Evolutionary conservation across 768 basidiomycete species (phyloP).

Genomic region (Mycena epipterygia): DNA sequence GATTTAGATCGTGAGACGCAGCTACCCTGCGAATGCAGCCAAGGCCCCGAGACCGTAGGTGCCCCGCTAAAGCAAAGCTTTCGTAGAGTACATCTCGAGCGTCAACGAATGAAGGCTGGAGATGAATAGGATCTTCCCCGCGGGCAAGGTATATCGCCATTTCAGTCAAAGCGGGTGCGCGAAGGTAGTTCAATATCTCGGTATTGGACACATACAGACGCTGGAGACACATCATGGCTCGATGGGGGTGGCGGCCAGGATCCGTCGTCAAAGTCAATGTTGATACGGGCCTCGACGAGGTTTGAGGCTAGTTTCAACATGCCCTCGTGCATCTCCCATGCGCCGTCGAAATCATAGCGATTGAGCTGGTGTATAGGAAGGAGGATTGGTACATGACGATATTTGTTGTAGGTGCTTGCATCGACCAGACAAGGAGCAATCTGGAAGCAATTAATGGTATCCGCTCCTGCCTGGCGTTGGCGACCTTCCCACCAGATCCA

Average conservation of each 20-base stretch:
- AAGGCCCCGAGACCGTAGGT: too few species aligned
- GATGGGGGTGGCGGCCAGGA: neutral
- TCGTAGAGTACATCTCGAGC: neutral
- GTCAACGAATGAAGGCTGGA: neutral
- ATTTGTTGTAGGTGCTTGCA: neutral
- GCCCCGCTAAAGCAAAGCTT: neutral
- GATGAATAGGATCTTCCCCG: neutral
- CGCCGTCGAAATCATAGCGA: neutral
- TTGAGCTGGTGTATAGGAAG: neutral
- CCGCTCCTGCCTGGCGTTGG: neutral
- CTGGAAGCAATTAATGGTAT: neutral
- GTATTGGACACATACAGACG: neutral
- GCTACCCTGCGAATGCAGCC: too few species aligned
- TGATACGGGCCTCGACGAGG: constrained; percentile 5
- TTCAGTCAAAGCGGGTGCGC: neutral
- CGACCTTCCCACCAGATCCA: neutral
- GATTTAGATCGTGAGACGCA: too few species aligned
- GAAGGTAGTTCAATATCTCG: neutral
- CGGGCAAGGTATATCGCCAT: neutral
- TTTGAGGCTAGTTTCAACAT: neutral
- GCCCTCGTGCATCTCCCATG: neutral
- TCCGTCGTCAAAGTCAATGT: neutral
- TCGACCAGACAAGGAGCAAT: neutral
- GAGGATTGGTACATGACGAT: neutral
- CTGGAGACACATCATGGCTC: neutral